Conservation (phyloP, 345 rosid species). For the Anacardium occidentale region DNA sequence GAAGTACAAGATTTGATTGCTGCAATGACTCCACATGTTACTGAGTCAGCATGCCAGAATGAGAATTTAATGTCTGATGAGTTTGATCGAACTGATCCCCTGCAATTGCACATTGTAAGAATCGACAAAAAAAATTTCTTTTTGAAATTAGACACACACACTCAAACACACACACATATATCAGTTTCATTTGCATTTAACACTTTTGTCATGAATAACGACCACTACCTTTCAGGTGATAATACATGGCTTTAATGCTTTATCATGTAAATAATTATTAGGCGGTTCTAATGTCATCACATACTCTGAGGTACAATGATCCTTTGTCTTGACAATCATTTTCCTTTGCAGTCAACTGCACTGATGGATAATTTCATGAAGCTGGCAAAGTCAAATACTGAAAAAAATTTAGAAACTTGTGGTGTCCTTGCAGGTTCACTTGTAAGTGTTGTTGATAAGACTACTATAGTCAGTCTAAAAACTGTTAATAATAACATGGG, state of each 20-base stretch:
- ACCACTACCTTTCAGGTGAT: slow-evolving; percentile 3
- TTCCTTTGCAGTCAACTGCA: slow-evolving; percentile 68
- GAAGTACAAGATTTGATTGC: slow-evolving; percentile 83
- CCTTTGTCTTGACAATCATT: slow-evolving; percentile 18
- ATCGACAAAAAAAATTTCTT: slow-evolving; percentile 7
- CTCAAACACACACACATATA: too few relatives aligned
- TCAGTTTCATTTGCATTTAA: neutral
- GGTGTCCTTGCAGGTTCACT: slow-evolving; percentile 96
- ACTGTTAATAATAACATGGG: slow-evolving; percentile 21
- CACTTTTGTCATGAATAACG: neutral
- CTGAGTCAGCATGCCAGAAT: slow-evolving; percentile 43
- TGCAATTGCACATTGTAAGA: slow-evolving; percentile 92
- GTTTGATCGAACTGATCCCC: slow-evolving; percentile 62
- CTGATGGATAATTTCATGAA: slow-evolving; percentile 96
- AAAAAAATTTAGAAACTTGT: slow-evolving; percentile 87
- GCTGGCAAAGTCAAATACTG: slow-evolving; percentile 87
- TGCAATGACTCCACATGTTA: slow-evolving; percentile 45
- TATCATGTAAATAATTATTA: slow-evolving; percentile 8
- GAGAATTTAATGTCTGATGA: slow-evolving; percentile 53
- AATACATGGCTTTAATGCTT: neutral
- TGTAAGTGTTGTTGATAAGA: slow-evolving; percentile 49
- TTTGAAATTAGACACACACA: neutral
- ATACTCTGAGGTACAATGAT: neutral
- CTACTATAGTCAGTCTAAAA: neutral
- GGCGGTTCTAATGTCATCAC: neutral